Evolutionary conservation across 257 asterid genomes (phyloP).

Genomic region (Primulina huaijiensis): DNA sequence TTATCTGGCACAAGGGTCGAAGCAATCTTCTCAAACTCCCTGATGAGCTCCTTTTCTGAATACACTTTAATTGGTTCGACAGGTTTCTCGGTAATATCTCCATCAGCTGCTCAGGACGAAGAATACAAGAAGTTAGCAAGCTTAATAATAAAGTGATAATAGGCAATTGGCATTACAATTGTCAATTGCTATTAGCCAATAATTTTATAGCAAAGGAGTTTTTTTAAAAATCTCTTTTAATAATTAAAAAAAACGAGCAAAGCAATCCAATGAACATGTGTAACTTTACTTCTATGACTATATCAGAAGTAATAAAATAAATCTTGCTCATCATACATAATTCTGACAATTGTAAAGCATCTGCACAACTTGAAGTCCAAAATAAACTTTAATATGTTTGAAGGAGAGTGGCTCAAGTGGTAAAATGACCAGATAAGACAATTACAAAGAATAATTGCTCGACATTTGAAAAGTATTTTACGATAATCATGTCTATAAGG

Average conservation of each 20-base stretch:
- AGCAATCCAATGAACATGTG: neutral
- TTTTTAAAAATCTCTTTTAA: too few relatives aligned
- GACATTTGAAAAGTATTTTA: neutral
- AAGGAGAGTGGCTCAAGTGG: neutral
- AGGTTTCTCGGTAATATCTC: conserved; percentile 84
- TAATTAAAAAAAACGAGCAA: too few relatives aligned
- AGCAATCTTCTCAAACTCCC: conserved; percentile 95
- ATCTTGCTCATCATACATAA: too few relatives aligned
- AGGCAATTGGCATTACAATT: neutral
- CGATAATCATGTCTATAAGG: neutral
- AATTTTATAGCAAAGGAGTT: neutral
- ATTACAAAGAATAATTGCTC: conserved; percentile 13
- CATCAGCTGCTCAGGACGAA: conserved; percentile 67
- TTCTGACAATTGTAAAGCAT: too few relatives aligned
- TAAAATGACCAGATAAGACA: conserved; percentile 12
- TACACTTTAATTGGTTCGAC: conserved; percentile 90
- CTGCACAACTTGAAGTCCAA: too few relatives aligned
- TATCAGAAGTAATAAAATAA: too few relatives aligned
- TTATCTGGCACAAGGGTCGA: conserved; percentile 92
- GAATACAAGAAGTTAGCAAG: conserved; percentile 27
- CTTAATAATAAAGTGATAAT: conserved; percentile 10
- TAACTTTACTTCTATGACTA: neutral
- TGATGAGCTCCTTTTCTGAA: conserved; percentile 88
- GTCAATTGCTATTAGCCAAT: conserved; percentile 5
- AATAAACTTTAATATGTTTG: neutral